These are phyloP conservation scores for Dactylellina parvicollis DNA, from an alignment of 2,329 filamentous ascomycete genomes.

Conservation along the genomic window DNA sequence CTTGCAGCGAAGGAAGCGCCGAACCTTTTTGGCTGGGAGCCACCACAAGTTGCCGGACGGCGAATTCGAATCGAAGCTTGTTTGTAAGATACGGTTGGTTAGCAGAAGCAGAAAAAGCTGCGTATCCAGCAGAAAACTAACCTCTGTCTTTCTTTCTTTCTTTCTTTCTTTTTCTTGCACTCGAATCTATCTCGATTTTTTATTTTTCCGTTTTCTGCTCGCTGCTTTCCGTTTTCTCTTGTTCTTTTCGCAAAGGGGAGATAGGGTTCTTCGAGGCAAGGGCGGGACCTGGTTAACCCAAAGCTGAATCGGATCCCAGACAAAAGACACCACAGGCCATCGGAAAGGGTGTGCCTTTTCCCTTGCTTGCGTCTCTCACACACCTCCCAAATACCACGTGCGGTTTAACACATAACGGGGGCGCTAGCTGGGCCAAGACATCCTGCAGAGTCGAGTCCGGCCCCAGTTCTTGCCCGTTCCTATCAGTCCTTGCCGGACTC, in stretches of 20 bases:
- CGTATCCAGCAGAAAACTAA: neutral
- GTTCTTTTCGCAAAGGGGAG: neutral
- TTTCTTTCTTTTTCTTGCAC: neutral
- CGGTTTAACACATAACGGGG: conserved; percentile 53
- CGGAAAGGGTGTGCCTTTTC: conserved; percentile 48
- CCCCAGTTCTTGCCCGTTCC: conserved; percentile 8
- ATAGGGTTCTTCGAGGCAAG: conserved; percentile 37
- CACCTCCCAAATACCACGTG: conserved; percentile 45
- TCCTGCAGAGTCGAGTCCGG: conserved; percentile 1
- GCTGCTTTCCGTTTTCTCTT: conserved; percentile 4
- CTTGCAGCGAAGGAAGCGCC: conserved; percentile 27
- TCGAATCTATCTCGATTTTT: neutral
- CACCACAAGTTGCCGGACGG: conserved; percentile 8
- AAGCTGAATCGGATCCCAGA: conserved; percentile 41
- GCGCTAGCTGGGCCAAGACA: conserved; percentile 42
- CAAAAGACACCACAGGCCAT: conserved; percentile 42
- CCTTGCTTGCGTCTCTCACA: conserved; percentile 28
- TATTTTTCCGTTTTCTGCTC: neutral
- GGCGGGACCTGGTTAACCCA: conserved; percentile 28
- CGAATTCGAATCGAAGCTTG: neutral
- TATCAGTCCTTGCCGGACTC: conserved; percentile 20
- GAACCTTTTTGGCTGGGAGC: conserved; percentile 3
- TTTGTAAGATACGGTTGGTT: neutral
- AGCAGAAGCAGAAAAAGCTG: conserved; percentile 15
- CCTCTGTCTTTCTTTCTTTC: too few species aligned